Evolutionary conservation across 140 eudicot genomes (phyloP).

Genomic region (Bidens hawaiensis): DNA sequence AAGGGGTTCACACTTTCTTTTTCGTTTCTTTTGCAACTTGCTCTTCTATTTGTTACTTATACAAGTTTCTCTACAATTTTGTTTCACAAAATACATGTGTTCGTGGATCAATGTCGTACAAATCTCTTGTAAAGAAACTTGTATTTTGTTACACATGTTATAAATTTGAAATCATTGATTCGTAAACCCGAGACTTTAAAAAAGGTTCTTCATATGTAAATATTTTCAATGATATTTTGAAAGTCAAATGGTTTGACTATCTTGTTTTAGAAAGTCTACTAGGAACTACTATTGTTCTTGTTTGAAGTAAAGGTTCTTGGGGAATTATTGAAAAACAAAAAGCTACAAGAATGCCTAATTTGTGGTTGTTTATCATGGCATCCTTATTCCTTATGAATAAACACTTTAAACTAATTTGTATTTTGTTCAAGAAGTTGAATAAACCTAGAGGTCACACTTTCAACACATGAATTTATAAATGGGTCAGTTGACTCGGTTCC

Average conservation of each 20-base stretch:
- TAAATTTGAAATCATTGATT: neutral
- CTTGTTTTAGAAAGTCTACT: neutral
- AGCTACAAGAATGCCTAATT: conserved; percentile 5
- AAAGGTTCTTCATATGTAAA: no score
- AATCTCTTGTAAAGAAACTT: no score
- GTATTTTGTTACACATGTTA: neutral
- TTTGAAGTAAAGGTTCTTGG: neutral
- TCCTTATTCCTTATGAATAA: conserved; percentile 14
- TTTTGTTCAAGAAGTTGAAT: neutral
- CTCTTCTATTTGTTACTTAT: no score
- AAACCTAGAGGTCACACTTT: neutral
- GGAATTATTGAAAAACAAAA: no score
- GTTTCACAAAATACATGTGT: no score
- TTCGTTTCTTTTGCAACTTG: no score
- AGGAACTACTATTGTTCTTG: neutral
- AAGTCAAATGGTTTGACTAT: neutral
- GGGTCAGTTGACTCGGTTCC: neutral
- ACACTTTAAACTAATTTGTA: neutral
- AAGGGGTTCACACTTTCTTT: no score
- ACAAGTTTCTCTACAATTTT: no score
- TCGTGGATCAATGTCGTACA: no score
- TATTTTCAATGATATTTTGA: neutral
- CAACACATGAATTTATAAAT: neutral
- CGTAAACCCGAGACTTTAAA: neutral
- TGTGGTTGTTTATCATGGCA: conserved; percentile 1